A percentile compares a stretch with the other conserved stretches of the same genome.
These are phyloP conservation scores for Penicillium janthinellum DNA, from an alignment of 2,329 filamentous ascomycete species.

Conservation along the genomic window DNA sequence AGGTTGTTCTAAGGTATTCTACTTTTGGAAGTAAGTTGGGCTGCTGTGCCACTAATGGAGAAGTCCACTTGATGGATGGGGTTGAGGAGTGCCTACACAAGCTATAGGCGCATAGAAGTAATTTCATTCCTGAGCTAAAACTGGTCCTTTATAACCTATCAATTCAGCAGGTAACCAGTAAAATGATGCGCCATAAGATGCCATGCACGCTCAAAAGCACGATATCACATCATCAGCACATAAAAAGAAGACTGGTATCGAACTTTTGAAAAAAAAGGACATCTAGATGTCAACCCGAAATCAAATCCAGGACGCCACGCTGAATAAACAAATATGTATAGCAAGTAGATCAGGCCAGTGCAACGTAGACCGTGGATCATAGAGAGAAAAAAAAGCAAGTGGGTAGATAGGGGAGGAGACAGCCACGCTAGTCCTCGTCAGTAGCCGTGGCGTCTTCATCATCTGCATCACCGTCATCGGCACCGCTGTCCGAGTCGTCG, in stretches of 20 bases:
- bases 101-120: neutral
- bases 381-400: neutral
- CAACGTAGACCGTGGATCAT: neutral
- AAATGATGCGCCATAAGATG: slow-evolving; percentile 2
- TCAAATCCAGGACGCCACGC: slow-evolving; percentile 29
- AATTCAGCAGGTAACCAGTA: neutral
- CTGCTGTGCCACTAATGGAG: too few relatives aligned
- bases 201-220: slow-evolving; percentile 20
- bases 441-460: slow-evolving; percentile 47
- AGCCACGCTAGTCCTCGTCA: slow-evolving; percentile 42
- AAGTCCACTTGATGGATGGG: too few relatives aligned
- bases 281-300: slow-evolving; percentile 7
- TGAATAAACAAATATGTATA: slow-evolving; percentile 24
- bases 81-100: neutral
- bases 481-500: slow-evolving; percentile 51
- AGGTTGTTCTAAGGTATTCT: too few relatives aligned
- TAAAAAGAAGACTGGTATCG: slow-evolving; percentile 18
- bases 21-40: too few relatives aligned
- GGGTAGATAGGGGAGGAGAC: neutral
- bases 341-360: slow-evolving; percentile 10
- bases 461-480: slow-evolving; percentile 39
- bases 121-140: slow-evolving; percentile 12
- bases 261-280: slow-evolving; percentile 16
- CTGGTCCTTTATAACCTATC: neutral
- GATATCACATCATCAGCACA: slow-evolving; percentile 18